A percentile compares a stretch with the other conserved stretches of the same genome.
Evolutionary conservation across 1,284 basidiomycete species (phyloP).

Genomic region (Crepidotus sp.): DNA sequence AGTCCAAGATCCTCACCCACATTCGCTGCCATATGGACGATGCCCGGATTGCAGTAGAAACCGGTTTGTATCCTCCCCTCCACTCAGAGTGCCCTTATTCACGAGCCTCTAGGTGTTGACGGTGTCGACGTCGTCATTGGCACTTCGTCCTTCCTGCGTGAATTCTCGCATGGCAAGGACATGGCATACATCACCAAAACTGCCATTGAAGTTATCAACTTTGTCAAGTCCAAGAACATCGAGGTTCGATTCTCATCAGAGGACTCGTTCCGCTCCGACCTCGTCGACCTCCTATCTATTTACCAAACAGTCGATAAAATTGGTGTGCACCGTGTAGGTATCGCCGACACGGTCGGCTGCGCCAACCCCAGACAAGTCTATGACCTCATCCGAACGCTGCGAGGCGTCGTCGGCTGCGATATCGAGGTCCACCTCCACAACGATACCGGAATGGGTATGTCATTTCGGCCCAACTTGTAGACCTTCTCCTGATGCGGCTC

Average conservation of each 20-base stretch:
- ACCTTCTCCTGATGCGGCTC: conserved; percentile 7
- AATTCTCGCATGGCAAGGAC: conserved; percentile 99
- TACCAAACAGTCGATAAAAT: conserved; percentile 99
- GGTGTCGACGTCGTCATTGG: conserved; percentile 99
- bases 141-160: conserved; percentile 96
- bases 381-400: conserved; percentile 92
- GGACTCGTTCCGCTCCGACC: conserved; percentile 99
- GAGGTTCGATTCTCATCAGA: conserved; percentile 99
- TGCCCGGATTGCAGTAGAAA: conserved; percentile 96
- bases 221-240: conserved; percentile 99
- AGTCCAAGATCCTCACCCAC: conserved; percentile 96
- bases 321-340: conserved; percentile 98
- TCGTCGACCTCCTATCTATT: conserved; percentile 97
- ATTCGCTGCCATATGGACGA: conserved; percentile 99
- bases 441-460: conserved; percentile 84
- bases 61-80: conserved; percentile 46
- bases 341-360: conserved; percentile 98
- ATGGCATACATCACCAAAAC: conserved; percentile 99
- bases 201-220: conserved; percentile 97
- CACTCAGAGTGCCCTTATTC: background rate
- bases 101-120: conserved; percentile 67
- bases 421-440: conserved; percentile 99
- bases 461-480: conserved; percentile 3
- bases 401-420: conserved; percentile 93
- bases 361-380: conserved; percentile 99